A percentile compares a stretch with the other conserved stretches of the same genome.
Conservation (phyloP, 164 flowering plant species). For the Euptelea pleiosperma region DNA sequence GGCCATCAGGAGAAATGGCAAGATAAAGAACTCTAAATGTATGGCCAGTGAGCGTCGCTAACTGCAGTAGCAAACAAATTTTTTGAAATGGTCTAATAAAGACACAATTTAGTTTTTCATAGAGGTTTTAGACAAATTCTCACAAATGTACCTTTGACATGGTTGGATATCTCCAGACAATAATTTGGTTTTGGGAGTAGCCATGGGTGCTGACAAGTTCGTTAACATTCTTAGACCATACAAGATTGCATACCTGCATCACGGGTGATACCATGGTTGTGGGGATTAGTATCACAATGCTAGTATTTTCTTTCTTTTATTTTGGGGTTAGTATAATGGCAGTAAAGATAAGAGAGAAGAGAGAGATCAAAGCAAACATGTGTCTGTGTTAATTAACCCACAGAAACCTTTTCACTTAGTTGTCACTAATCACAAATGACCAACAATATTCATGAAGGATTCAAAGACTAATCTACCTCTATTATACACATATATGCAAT, state of each 20-base stretch:
- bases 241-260: slow-evolving; percentile 90
- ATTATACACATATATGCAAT: too few species aligned
- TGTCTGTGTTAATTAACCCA: too few species aligned
- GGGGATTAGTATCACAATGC: slow-evolving; percentile 14
- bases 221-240: slow-evolving; percentile 96
- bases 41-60: slow-evolving; percentile 96
- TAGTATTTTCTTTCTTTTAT: too few species aligned
- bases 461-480: too few species aligned
- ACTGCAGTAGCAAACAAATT: slow-evolving; percentile 41
- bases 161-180: slow-evolving; percentile 90
- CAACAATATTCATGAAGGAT: too few species aligned
- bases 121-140: background rate
- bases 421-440: too few species aligned
- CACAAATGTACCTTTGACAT: slow-evolving; percentile 79
- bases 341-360: too few species aligned
- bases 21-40: slow-evolving; percentile 89
- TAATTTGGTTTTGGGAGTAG: slow-evolving; percentile 92
- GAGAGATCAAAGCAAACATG: too few species aligned
- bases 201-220: slow-evolving; percentile 99
- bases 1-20: slow-evolving; percentile 97
- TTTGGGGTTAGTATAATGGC: too few species aligned
- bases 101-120: background rate
- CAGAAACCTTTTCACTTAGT: too few species aligned
- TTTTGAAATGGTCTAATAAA: too few species aligned
- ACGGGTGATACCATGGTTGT: background rate